Conservation (phyloP, 805 yeast species). For the Lachancea sp. region DNA sequence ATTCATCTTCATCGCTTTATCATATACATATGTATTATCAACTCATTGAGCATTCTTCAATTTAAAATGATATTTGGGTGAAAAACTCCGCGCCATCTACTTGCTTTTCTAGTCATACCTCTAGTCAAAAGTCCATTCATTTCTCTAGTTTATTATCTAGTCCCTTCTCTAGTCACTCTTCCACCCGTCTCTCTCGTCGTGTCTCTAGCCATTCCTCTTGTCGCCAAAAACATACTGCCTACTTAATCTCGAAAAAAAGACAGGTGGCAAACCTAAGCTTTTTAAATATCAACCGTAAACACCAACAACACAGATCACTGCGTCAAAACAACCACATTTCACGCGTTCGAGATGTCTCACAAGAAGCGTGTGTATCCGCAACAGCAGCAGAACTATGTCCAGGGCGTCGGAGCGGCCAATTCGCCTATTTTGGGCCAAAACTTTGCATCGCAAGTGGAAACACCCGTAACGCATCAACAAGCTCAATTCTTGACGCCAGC, state of each 20-base stretch:
- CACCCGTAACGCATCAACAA: conserved; percentile 15
- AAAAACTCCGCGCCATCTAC: too few species aligned
- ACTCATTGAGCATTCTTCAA: too few species aligned
- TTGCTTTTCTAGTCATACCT: background rate
- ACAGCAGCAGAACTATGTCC: conserved; percentile 37
- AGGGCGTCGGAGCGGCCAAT: conserved; percentile 22
- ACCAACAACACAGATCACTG: background rate
- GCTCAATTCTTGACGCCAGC: conserved; percentile 26
- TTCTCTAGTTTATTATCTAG: background rate
- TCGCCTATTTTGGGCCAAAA: conserved; percentile 13
- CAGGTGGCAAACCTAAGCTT: conserved; percentile 18
- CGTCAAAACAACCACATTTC: background rate
- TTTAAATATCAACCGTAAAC: conserved; percentile 2
- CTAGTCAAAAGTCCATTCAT: background rate
- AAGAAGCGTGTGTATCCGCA: conserved; percentile 45
- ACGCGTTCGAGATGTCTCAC: conserved; percentile 27
- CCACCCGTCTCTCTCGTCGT: background rate
- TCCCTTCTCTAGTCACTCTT: background rate
- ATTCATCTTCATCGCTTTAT: too few species aligned
- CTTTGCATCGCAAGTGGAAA: conserved; percentile 18
- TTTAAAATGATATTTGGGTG: too few species aligned
- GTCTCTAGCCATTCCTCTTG: background rate
- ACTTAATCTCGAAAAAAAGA: conserved; percentile 5
- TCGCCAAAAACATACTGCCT: background rate
- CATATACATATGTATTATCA: too few species aligned